Evolutionary conservation across 805 yeast species (phyloP).

Genomic region (Torulaspora delbrueckii): DNA sequence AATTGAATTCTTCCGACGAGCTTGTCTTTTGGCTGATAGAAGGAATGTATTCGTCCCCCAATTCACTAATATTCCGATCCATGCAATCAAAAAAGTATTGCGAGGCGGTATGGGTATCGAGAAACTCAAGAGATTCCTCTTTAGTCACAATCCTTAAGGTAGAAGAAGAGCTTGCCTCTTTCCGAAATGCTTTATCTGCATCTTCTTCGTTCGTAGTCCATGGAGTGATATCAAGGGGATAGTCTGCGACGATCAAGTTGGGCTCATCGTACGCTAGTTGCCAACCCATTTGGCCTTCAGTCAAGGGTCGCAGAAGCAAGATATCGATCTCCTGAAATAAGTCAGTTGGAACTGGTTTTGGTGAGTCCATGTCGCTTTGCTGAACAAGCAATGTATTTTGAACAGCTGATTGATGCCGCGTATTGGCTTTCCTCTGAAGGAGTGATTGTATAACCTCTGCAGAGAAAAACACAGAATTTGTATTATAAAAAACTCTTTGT

Average conservation of each 20-base stretch:
- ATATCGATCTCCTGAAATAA: conserved; percentile 26
- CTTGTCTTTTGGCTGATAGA: conserved; percentile 1
- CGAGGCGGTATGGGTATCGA: conserved; percentile 13
- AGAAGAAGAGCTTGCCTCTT: neutral
- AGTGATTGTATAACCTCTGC: conserved; percentile 24
- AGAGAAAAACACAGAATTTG: conserved; percentile 27
- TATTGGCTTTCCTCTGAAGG: conserved; percentile 18
- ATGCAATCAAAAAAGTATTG: conserved; percentile 23
- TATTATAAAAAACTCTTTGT: conserved; percentile 21
- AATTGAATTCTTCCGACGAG: neutral
- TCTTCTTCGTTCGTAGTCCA: conserved; percentile 16
- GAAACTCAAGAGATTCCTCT: conserved; percentile 9
- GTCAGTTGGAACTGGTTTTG: conserved; percentile 5
- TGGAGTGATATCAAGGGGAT: conserved; percentile 22
- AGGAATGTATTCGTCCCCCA: neutral
- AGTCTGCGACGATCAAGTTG: conserved; percentile 29
- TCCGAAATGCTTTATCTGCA: neutral
- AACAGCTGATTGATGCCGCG: conserved; percentile 10
- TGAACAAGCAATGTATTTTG: conserved; percentile 11
- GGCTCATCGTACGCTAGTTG: conserved; percentile 35
- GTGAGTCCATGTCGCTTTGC: conserved; percentile 6
- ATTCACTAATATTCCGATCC: conserved; percentile 14
- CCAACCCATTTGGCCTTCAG: conserved; percentile 22
- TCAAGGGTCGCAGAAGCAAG: conserved; percentile 25
- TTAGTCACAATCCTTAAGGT: conserved; percentile 14